Evolutionary conservation across 768 basidiomycete species (phyloP), one percentile per base, ranked within the genome.

Genomic region (Leccinum disarticulatum): DNA sequence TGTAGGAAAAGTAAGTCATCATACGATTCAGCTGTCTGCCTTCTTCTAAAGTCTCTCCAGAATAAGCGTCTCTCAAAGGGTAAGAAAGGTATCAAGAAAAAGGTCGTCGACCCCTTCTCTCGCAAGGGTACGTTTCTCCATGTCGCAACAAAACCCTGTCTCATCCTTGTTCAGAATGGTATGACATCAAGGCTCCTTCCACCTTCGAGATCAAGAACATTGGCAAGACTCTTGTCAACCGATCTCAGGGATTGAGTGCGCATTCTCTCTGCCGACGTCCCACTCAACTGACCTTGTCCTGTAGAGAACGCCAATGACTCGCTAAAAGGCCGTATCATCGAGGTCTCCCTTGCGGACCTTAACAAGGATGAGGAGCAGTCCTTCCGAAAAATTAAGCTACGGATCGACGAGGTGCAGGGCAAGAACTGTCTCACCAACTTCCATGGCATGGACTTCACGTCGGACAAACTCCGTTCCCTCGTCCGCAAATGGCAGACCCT

Each of bases 361-460:
- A 95, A 94, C 87, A 97, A 97, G 82, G 97, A 99, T 73, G 97
- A 98, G 82, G 97, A 99, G 74, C 95, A 98, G 74, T 87, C 93
- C 58, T 99, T 95, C 93, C 88, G 97, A 74, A 98, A 99, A 86
- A 95, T 99, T 77, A 95, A 95, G 82, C 87, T 99, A 77, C 92
- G 95, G 73, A 85, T 98, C 72, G 95, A 98, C 74, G 93, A 95
- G 72, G 83, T 93, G 61, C 90, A 97, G 80, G 97, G 97, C 81
- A 96, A 95, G 84, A 97, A 94, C 84, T 97, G 95, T 83, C 85
- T 98, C 57, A 98, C 97, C 76, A 96, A 95, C 80, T 99, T 99
- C 92, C 91, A 96, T 79, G 97, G 97, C 76, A 98, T 99, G 96
- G 93, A 96, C 81, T 98, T 99, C 82, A 98, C 97, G 63, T 97